Evolutionary conservation across 2,329 filamentous ascomycete genomes (phyloP), one percentile per base, ranked within the genome.

Genomic region (Neurospora crassa): DNA sequence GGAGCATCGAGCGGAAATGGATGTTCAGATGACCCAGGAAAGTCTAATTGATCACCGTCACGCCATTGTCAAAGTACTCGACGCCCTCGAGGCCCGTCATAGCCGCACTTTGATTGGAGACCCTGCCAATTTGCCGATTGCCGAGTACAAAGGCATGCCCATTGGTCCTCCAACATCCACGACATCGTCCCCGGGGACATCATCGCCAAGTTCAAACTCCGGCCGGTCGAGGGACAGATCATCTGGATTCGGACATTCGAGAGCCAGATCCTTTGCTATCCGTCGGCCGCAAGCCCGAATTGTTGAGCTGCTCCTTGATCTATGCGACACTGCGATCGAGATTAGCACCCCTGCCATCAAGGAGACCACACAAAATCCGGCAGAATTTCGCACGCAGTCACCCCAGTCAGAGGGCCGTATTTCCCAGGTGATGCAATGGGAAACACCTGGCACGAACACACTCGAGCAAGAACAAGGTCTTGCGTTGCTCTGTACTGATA

Each of bases 1-100:
- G 79, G 96, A 99, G 79, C 96, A 99, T 79, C 91, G 92, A 69
- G 95, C 96, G 0, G 96, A 99, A 79, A 96, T 97, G 92, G 95
- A 98, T 76, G 94, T 99, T 4, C 95, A 99, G 79, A 91, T 98
- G 85, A 90, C 94, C 6, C 96, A 99, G 78, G 96, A 99, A 78
- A 93, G 89, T 73, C 84, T 99, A 68, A 92, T 91, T 7, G 96
- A 99, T 78, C 96, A 99, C 81, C 91, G 96, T 6, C 94, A 97
- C 80, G 88, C 92, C 47, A 97, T 99, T 76, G 96, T 99, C 78
- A 97, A 91, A 80, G 94, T 99, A 10, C 86, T 99, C 12, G 96
- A 99, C 82, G 93, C 92, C 24, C 86, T 97, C 53, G 96, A 99
- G 80, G 90, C 91, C 71, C 88, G 92, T 69, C 88, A 90, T 75